Evolutionary conservation across 2,329 filamentous ascomycete genomes (phyloP).

Genomic region (Dothistroma septosporum): DNA sequence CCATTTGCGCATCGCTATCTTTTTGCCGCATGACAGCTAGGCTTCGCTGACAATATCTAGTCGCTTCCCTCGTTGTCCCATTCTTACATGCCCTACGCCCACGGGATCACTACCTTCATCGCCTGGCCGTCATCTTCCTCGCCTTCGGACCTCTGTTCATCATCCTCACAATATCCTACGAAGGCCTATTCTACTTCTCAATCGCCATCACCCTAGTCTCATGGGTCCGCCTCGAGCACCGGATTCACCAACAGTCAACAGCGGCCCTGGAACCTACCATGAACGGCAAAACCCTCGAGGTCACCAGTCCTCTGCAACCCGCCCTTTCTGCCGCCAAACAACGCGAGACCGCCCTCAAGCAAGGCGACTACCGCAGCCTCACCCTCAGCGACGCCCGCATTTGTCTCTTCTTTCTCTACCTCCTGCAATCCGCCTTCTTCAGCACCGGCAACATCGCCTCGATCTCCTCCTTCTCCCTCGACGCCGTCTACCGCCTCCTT

Average conservation of each 20-base stretch:
- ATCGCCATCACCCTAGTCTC: conserved; percentile 78
- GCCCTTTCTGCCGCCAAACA: conserved; percentile 35
- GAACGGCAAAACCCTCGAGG: conserved; percentile 22
- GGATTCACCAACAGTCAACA: conserved; percentile 50
- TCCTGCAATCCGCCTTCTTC: conserved; percentile 95
- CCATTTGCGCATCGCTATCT: neutral
- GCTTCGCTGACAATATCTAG: conserved; percentile 39
- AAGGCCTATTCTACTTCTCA: conserved; percentile 89
- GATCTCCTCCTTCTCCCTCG: conserved; percentile 86
- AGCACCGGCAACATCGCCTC: conserved; percentile 95
- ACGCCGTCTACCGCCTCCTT: conserved; percentile 80
- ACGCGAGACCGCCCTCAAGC: conserved; percentile 31
- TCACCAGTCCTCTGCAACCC: conserved; percentile 33
- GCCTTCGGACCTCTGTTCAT: conserved; percentile 91
- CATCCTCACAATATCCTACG: conserved; percentile 94
- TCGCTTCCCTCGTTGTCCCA: conserved; percentile 71
- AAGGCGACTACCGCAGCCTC: conserved; percentile 59
- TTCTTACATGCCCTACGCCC: conserved; percentile 75
- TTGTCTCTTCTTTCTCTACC: conserved; percentile 88
- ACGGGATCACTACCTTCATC: conserved; percentile 84
- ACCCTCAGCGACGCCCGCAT: conserved; percentile 80
- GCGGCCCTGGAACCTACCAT: conserved; percentile 20
- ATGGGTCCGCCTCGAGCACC: conserved; percentile 90
- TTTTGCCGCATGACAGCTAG: neutral
- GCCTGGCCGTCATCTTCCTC: conserved; percentile 82